A percentile compares a stretch with the other conserved stretches of the same genome.
These are phyloP conservation scores for Yamadazyma endophytica DNA, from an alignment of 805 yeast species.

Conservation along the genomic window DNA sequence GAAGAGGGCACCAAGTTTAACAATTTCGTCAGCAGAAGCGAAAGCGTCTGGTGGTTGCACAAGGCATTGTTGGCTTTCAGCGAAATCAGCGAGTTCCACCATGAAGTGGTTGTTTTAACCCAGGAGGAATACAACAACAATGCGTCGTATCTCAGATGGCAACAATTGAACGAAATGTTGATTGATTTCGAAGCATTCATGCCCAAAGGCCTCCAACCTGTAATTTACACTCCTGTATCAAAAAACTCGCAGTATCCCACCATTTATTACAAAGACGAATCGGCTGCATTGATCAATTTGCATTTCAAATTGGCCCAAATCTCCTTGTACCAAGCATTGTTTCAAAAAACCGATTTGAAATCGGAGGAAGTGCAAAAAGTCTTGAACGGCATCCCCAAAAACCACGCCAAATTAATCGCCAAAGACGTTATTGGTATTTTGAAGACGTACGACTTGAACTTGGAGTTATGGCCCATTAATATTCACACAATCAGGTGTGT, in stretches of 20 bases:
- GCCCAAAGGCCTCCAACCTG: constrained; percentile 29
- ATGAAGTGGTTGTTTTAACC: constrained; percentile 21
- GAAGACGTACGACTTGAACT: constrained; percentile 31
- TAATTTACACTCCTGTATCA: constrained; percentile 24
- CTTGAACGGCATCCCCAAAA: constrained; percentile 18
- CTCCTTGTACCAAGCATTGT: constrained; percentile 24
- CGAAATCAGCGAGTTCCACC: constrained; percentile 25
- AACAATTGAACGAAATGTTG: constrained; percentile 18
- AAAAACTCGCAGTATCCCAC: constrained; percentile 23
- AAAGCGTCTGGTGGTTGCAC: constrained; percentile 33
- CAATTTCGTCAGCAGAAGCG: constrained; percentile 11
- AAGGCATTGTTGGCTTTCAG: constrained; percentile 24
- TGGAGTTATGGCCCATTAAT: constrained; percentile 31
- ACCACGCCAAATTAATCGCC: constrained; percentile 23
- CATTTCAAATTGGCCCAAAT: constrained; percentile 27
- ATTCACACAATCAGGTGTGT: constrained; percentile 30
- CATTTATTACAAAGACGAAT: constrained; percentile 32
- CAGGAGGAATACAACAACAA: constrained; percentile 21
- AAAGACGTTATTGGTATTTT: constrained; percentile 36
- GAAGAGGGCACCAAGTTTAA: constrained; percentile 1
- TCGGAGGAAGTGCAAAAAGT: constrained; percentile 15
- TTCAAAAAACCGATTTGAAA: constrained; percentile 14
- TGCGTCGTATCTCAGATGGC: constrained; percentile 22
- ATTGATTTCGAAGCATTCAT: constrained; percentile 25
- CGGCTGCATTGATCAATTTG: constrained; percentile 27